These are phyloP conservation scores for Thalassiosira livingstoniorum DNA, from an alignment of 352 stramenopile species.

Conservation along the genomic window DNA sequence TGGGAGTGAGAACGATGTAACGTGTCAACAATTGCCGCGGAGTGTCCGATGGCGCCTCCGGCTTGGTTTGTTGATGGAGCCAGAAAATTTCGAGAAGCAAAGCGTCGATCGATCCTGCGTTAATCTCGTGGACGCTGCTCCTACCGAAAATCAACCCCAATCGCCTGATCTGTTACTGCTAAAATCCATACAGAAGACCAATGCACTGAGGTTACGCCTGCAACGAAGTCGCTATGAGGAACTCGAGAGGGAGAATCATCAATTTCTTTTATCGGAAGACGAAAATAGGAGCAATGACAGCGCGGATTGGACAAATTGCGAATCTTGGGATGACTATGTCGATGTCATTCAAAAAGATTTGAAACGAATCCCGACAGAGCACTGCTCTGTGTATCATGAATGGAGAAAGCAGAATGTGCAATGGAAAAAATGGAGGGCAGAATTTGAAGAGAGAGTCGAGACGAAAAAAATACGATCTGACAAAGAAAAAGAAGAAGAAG, in stretches of 20 bases:
- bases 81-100: not conserved
- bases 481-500: not conserved
- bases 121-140: not conserved
- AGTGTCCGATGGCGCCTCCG: constrained; percentile 73
- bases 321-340: constrained; percentile 51
- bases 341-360: constrained; percentile 86
- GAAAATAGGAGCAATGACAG: not conserved
- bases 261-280: not conserved
- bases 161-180: not conserved
- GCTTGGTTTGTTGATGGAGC: constrained; percentile 57
- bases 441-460: not conserved
- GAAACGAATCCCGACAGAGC: constrained; percentile 71
- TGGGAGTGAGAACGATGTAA: not conserved
- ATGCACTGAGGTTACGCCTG: constrained; percentile 44
- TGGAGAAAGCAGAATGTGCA: constrained; percentile 31
- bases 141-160: not conserved
- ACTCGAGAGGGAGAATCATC: constrained; percentile 36
- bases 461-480: too few relatives aligned
- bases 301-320: constrained; percentile 64
- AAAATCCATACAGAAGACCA: constrained; percentile 47
- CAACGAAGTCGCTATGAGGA: constrained; percentile 59
- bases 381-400: constrained; percentile 51
- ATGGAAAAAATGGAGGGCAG: not conserved
- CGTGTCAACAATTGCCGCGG: constrained; percentile 51
- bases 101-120: not conserved